A percentile compares a stretch with the other conserved stretches of the same genome.
These are phyloP conservation scores for Trifolium repens DNA, from an alignment of 306 rosid genomes.

Conservation along the genomic window DNA sequence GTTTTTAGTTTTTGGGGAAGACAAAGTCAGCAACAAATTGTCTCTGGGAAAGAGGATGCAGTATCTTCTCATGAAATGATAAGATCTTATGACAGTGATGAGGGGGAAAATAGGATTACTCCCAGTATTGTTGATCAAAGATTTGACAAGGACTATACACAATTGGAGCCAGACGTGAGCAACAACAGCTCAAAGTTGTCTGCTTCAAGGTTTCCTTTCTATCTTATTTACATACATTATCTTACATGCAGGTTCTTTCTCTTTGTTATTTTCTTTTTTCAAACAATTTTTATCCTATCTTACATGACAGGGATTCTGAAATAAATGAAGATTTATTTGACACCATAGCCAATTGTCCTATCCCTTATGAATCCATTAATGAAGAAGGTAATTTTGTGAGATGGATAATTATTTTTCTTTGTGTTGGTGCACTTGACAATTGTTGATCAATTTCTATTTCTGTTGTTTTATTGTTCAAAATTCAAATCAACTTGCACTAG, in stretches of 20 bases:
- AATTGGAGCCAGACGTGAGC: constrained; percentile 37
- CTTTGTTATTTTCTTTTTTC: not conserved
- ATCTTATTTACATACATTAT: constrained; percentile 19
- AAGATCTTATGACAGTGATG: constrained; percentile 42
- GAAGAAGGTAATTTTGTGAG: constrained; percentile 56
- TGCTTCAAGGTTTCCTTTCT: constrained; percentile 59
- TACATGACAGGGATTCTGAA: constrained; percentile 53
- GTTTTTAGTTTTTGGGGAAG: constrained; percentile 66
- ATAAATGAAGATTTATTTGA: constrained; percentile 50
- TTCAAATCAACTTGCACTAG: constrained; percentile 39
- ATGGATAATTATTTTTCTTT: not conserved
- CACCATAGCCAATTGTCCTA: constrained; percentile 41
- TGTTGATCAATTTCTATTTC: constrained; percentile 13
- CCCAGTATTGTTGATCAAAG: constrained; percentile 47
- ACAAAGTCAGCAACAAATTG: constrained; percentile 45
- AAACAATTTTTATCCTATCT: constrained; percentile 10
- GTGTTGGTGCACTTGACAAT: constrained; percentile 16
- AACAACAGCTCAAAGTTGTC: constrained; percentile 46
- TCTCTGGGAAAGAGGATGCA: constrained; percentile 42
- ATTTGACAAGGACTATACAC: constrained; percentile 40
- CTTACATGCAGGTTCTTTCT: constrained; percentile 20
- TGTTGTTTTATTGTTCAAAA: constrained; percentile 35
- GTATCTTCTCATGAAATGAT: constrained; percentile 42
- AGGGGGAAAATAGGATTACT: constrained; percentile 42
- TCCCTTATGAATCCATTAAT: constrained; percentile 44